Evolutionary conservation across 805 yeast genomes (phyloP).

Genomic region (Candida morakotiae): DNA sequence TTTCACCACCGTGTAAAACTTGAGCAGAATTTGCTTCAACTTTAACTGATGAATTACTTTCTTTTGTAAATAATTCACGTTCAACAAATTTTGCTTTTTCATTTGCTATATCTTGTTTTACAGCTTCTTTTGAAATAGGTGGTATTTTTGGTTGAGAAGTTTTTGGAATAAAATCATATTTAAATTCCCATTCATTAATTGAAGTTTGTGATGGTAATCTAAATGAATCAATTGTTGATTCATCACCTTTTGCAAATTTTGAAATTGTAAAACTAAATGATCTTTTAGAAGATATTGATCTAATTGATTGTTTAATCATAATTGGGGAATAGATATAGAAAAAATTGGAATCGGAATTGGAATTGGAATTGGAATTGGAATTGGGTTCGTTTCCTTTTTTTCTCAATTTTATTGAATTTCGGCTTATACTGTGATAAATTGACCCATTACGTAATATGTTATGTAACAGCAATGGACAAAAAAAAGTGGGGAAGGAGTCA

Average conservation of each 20-base stretch:
- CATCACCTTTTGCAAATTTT: constrained; percentile 47
- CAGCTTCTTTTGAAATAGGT: constrained; percentile 44
- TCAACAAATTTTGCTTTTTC: constrained; percentile 35
- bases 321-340: not conserved
- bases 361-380: too few relatives aligned
- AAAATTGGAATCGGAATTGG: too few relatives aligned
- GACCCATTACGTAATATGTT: not conserved
- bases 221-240: constrained; percentile 55
- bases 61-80: constrained; percentile 32
- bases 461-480: not conserved
- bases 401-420: not conserved
- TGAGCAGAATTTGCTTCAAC: constrained; percentile 41
- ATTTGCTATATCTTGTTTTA: constrained; percentile 46
- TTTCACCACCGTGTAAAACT: constrained; percentile 42
- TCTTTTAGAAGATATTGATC: not conserved
- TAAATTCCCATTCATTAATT: constrained; percentile 48
- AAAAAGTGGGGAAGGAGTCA: constrained; percentile 1
- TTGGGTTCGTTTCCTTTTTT: too few relatives aligned
- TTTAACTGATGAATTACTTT: constrained; percentile 30
- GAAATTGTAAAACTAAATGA: not conserved
- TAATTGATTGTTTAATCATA: constrained; percentile 6
- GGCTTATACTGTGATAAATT: constrained; percentile 2
- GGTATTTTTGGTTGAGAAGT: constrained; percentile 39
- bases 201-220: constrained; percentile 46
- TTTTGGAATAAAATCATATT: constrained; percentile 42